These are phyloP conservation scores for Epichloe hybrida DNA, from an alignment of 2,329 filamentous ascomycete species.

Conservation along the genomic window DNA sequence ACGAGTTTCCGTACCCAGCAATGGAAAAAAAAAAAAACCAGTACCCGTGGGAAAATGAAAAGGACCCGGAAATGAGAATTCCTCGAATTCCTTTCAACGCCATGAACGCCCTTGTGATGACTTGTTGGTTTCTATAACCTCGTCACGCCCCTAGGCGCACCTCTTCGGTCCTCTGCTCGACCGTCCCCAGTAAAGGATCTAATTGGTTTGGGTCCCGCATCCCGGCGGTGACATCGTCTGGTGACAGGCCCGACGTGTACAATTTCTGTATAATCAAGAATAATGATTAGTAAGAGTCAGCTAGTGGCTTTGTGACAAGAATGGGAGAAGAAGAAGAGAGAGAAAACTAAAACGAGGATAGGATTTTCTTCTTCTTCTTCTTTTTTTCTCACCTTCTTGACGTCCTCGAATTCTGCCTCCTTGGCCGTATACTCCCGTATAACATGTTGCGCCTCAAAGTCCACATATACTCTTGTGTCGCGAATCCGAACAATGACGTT, in stretches of 20 bases:
- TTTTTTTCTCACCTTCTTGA: constrained; percentile 48
- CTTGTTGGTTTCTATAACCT: not conserved
- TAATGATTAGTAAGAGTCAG: not conserved
- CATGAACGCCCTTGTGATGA: not conserved
- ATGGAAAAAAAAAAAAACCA: not conserved
- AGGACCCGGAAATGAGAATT: not conserved
- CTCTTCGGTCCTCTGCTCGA: constrained; percentile 53
- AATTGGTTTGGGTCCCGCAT: constrained; percentile 71
- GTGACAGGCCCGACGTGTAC: constrained; percentile 33
- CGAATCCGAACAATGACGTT: constrained; percentile 76
- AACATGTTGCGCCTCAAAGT: constrained; percentile 67
- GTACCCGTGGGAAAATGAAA: not conserved
- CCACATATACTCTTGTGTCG: constrained; percentile 84
- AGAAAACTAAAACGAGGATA: not conserved
- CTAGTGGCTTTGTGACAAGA: not conserved
- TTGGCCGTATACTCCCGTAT: constrained; percentile 83
- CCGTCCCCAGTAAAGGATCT: constrained; percentile 52
- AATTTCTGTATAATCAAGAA: constrained; percentile 26
- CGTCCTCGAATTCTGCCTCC: constrained; percentile 66
- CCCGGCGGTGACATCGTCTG: constrained; percentile 62
- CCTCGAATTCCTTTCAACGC: not conserved
- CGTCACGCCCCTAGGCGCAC: constrained; percentile 10
- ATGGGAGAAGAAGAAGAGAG: constrained; percentile 3
- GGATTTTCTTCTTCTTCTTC: too few relatives aligned
- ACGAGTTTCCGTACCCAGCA: not conserved